A percentile compares a stretch with the other conserved stretches of the same genome.
These are phyloP conservation scores for Epichloe brachyelytri DNA, from an alignment of 2,329 filamentous ascomycete genomes.

Conservation along the genomic window DNA sequence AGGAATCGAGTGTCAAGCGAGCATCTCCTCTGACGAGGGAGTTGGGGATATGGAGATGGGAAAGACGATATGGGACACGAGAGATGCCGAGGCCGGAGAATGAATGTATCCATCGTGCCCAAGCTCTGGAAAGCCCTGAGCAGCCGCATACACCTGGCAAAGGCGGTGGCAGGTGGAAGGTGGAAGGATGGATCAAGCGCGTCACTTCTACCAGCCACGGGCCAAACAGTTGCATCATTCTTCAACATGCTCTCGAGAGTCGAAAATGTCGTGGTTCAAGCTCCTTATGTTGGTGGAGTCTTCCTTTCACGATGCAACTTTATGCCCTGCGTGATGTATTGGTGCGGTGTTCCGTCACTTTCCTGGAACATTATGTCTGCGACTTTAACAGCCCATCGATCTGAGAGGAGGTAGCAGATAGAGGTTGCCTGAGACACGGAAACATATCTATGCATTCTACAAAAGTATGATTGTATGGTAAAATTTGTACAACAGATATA, in stretches of 20 bases:
- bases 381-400: background rate
- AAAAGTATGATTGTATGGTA: background rate
- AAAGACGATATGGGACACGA: conserved; percentile 5
- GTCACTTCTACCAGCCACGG: background rate
- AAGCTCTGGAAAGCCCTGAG: conserved; percentile 1
- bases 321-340: no score
- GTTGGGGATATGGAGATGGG: background rate
- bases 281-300: no score
- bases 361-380: background rate
- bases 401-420: no score
- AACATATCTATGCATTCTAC: background rate
- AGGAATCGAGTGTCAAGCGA: conserved; percentile 10
- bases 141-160: conserved; percentile 6
- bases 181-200: background rate
- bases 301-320: background rate
- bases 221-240: background rate
- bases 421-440: background rate
- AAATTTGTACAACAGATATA: background rate
- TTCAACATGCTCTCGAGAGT: background rate
- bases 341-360: no score
- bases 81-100: conserved; percentile 2
- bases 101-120: background rate
- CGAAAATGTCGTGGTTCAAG: background rate
- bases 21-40: conserved; percentile 1
- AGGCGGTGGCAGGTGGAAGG: conserved; percentile 3